Evolutionary conservation across 331 rosid species (phyloP).

Genomic region (Malus hybrid): DNA sequence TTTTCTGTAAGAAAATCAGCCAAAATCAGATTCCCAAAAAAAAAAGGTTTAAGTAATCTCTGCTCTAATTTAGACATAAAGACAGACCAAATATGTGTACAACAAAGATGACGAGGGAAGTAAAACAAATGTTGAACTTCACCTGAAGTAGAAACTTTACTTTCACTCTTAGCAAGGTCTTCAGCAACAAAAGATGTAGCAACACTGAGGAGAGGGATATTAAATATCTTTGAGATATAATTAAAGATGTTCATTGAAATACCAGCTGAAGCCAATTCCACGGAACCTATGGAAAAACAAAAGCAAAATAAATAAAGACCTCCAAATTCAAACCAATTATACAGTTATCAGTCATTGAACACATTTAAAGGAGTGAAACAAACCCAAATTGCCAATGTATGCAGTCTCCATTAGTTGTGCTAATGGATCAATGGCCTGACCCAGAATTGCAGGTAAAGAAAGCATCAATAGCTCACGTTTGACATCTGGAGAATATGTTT

Average conservation of each 20-base stretch:
- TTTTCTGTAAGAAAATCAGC: conserved; percentile 26
- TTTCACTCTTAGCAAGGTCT: conserved; percentile 58
- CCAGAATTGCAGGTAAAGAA: conserved; percentile 40
- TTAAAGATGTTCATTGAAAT: conserved; percentile 80
- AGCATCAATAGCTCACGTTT: conserved; percentile 36
- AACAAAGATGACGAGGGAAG: not conserved
- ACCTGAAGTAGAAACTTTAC: conserved; percentile 54
- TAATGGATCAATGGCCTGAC: conserved; percentile 52
- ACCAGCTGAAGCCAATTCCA: conserved; percentile 92
- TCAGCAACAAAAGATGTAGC: conserved; percentile 97
- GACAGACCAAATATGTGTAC: not conserved
- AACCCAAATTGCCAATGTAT: conserved; percentile 49
- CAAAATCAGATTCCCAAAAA: conserved; percentile 4
- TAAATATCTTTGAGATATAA: conserved; percentile 58
- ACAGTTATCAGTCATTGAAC: not conserved
- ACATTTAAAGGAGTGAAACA: not conserved
- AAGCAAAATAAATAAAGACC: not conserved
- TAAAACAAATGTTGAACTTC: not conserved
- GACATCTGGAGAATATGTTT: conserved; percentile 18
- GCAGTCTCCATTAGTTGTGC: conserved; percentile 59
- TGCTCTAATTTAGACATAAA: not conserved
- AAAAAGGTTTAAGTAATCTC: not conserved
- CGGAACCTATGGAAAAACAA: conserved; percentile 41
- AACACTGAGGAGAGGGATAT: conserved; percentile 88
- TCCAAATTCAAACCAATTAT: not conserved